Base-by-base conservation (phyloP, 2,329 filamentous ascomycete genomes). In the Diaporthe citri region DNA sequence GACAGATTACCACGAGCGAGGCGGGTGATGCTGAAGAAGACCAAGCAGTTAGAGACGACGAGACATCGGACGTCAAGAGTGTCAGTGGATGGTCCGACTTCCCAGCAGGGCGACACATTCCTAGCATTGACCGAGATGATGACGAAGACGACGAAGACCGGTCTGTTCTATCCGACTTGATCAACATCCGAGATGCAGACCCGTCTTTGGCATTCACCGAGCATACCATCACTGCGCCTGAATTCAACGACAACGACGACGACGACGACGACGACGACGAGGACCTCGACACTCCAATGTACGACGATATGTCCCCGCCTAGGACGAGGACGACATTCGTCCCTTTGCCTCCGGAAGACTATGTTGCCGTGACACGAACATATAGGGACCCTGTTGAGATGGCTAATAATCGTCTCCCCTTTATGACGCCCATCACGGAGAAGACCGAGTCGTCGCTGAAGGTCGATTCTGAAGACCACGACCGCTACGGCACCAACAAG, bases 351-450 rank as follows among this genome's bases (percentile, higher is more conserved):
- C 95, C 95, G 0, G 95, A 97, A 81, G 95, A 97, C 82, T 97
- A 95, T 82, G 92, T 96, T 78, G 91, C 94, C 59, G 93, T 95
- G 25, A 93, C 90, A 74, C 90, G 93, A 64, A 94, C 94, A 75
- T 98, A 93, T 88, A 92, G 95, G 81, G 94, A 98, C 83, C 91
- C 95, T 81, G 90, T 86, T 48, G 90, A 95, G 82, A 89, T 93
- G 83, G 95, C 95, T 75, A 97, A 98, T 80, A 98, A 96, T 84
- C 93, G 96, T 72, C 88, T 98, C 13, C 97, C 96, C 4, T 99
- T 98, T 83, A 98, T 99, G 97, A 99, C 97, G 0, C 97, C 97
- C 1, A 99, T 99, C 78, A 96, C 97, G 1, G 97, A 99, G 83
- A 93, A 95, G 79, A 99, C 97, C 0, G 97, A 99, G 84, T 94